Evolutionary conservation across 2,329 filamentous ascomycete genomes (phyloP).

Genomic region (Zasmidium angulare): DNA sequence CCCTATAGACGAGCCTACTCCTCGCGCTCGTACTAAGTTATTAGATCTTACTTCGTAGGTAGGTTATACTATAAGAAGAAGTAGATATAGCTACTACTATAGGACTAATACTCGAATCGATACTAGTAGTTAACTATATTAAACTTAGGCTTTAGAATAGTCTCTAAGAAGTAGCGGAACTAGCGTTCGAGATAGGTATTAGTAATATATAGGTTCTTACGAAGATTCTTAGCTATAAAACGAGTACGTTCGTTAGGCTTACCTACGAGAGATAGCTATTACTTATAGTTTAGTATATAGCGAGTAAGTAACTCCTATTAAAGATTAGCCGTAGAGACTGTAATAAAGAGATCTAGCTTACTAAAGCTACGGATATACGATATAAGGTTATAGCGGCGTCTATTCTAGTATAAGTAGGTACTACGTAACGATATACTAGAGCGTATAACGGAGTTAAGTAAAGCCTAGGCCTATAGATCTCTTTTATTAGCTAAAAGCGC

Average conservation of each 20-base stretch:
- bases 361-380: neutral
- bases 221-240: neutral
- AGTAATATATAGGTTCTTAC: neutral
- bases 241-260: neutral
- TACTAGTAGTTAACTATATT: constrained; percentile 3
- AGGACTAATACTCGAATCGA: neutral
- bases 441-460: neutral
- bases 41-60: neutral
- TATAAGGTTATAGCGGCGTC: neutral
- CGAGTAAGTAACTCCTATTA: neutral
- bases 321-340: neutral
- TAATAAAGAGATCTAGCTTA: neutral
- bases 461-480: neutral
- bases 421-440: neutral
- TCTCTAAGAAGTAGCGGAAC: neutral
- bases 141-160: neutral
- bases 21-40: neutral
- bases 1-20: neutral
- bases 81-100: neutral
- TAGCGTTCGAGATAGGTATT: neutral
- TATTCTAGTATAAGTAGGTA: neutral
- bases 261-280: neutral
- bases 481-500: neutral
- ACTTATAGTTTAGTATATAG: neutral
- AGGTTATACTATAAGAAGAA: neutral